phyloP scores from a whole-genome alignment of 169 alveolate species.

The Eimeria brunetti region DNA sequence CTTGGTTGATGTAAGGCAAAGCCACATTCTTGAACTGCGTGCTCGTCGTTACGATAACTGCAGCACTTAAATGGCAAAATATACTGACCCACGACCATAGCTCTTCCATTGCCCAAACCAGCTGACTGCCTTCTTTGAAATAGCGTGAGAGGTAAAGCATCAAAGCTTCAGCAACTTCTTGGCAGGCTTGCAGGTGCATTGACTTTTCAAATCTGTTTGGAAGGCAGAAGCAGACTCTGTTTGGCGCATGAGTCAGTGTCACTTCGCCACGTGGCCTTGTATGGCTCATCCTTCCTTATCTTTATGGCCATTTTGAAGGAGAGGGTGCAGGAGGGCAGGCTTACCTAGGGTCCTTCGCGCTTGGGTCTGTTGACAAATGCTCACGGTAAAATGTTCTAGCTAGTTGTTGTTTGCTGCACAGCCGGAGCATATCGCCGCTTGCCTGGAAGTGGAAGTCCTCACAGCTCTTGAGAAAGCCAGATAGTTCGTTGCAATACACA shows the following conservation, averaged over 20 bases:
- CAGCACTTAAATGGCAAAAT: neutral
- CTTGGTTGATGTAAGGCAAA: neutral
- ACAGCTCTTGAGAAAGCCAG: conserved; percentile 63
- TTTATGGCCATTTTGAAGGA: neutral
- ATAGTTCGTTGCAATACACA: conserved; percentile 72
- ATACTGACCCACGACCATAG: conserved; percentile 76
- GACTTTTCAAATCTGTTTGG: conserved; percentile 51
- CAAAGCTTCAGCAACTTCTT: conserved; percentile 76
- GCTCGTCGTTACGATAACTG: neutral
- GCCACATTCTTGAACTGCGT: neutral
- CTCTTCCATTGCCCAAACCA: conserved; percentile 68
- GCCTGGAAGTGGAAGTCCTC: conserved; percentile 73
- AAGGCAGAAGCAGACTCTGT: neutral
- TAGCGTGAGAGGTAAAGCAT: conserved; percentile 69
- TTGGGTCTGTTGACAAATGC: conserved; percentile 63
- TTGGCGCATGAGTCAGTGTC: neutral
- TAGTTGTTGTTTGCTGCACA: conserved; percentile 41
- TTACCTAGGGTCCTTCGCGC: conserved; percentile 71
- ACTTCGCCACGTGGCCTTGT: neutral
- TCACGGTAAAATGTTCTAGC: conserved; percentile 65
- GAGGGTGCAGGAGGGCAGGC: neutral
- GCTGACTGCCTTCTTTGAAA: conserved; percentile 66
- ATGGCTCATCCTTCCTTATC: neutral
- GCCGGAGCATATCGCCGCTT: conserved; percentile 71
- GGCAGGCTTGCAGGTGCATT: conserved; percentile 74